These are phyloP conservation scores for Rosa lucieae DNA, from an alignment of 306 rosid genomes.

Conservation along the genomic window DNA sequence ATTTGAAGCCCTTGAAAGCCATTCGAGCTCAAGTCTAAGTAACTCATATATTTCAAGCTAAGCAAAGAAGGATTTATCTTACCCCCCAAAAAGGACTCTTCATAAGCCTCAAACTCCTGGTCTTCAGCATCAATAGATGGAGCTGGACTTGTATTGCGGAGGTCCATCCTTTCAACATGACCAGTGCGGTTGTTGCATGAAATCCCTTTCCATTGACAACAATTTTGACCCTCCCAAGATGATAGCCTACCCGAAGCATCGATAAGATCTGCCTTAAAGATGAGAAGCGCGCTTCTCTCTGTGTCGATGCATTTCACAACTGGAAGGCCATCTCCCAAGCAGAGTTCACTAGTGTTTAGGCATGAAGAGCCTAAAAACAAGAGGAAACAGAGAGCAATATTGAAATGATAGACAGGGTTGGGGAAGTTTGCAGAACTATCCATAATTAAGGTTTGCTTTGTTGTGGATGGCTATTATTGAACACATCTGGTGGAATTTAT, in stretches of 20 bases:
- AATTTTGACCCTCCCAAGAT: conserved; percentile 33
- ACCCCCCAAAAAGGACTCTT: not conserved
- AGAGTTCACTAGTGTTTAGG: not conserved
- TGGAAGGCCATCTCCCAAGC: not conserved
- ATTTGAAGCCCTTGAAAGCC: not conserved
- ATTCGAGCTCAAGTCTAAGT: not conserved
- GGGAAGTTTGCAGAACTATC: not conserved
- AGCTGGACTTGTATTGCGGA: conserved; percentile 14
- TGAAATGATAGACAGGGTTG: not conserved
- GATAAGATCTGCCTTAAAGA: conserved; percentile 33
- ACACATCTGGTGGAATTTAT: too few relatives aligned
- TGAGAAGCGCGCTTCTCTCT: conserved; percentile 31
- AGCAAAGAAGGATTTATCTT: conserved; percentile 14
- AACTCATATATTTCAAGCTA: not conserved
- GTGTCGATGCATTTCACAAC: conserved; percentile 20
- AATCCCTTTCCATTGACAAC: conserved; percentile 43
- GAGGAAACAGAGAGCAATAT: not conserved
- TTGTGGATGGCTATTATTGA: too few relatives aligned
- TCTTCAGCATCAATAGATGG: not conserved
- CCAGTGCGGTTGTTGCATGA: conserved; percentile 33
- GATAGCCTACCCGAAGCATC: conserved; percentile 32
- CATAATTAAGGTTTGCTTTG: not conserved
- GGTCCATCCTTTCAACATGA: conserved; percentile 35
- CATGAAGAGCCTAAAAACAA: not conserved
- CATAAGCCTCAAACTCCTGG: not conserved